Conservation (phyloP, 306 rosid genomes). For the Hippophae tibetana region DNA sequence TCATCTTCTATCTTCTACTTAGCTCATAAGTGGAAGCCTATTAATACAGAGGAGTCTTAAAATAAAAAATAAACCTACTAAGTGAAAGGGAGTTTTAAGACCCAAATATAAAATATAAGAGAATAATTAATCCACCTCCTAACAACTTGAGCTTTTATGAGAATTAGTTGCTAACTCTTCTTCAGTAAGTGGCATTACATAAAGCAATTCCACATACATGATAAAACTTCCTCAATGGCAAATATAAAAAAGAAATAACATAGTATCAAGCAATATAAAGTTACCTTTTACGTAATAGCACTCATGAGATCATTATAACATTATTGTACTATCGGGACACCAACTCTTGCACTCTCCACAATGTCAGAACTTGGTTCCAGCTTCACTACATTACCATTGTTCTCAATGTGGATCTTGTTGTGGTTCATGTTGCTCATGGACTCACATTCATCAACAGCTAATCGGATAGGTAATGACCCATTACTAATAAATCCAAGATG, state of each 20-base stretch:
- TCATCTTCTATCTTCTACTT: too few relatives aligned
- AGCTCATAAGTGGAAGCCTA: too few relatives aligned
- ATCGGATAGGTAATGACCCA: slow-evolving; percentile 40
- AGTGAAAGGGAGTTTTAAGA: neutral
- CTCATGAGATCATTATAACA: slow-evolving; percentile 35
- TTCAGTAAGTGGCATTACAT: neutral
- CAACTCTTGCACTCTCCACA: slow-evolving; percentile 26
- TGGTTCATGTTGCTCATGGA: slow-evolving; percentile 33
- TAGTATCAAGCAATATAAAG: neutral
- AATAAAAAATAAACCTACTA: neutral
- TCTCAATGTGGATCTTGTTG: slow-evolving; percentile 29
- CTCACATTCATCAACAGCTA: slow-evolving; percentile 39
- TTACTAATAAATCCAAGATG: slow-evolving; percentile 46
- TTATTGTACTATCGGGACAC: slow-evolving; percentile 25
- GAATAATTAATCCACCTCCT: too few relatives aligned
- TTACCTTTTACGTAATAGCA: slow-evolving; percentile 48
- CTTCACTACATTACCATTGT: slow-evolving; percentile 38
- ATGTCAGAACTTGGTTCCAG: slow-evolving; percentile 38
- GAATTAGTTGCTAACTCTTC: too few relatives aligned
- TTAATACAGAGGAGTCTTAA: too few relatives aligned
- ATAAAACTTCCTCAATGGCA: slow-evolving; percentile 15
- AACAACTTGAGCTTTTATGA: too few relatives aligned
- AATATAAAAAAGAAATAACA: neutral
- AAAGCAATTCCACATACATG: neutral
- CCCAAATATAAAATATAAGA: neutral